These are phyloP conservation scores for Berberis vulgaris DNA, from an alignment of 164 flowering plant genomes.

Conservation along the genomic window DNA sequence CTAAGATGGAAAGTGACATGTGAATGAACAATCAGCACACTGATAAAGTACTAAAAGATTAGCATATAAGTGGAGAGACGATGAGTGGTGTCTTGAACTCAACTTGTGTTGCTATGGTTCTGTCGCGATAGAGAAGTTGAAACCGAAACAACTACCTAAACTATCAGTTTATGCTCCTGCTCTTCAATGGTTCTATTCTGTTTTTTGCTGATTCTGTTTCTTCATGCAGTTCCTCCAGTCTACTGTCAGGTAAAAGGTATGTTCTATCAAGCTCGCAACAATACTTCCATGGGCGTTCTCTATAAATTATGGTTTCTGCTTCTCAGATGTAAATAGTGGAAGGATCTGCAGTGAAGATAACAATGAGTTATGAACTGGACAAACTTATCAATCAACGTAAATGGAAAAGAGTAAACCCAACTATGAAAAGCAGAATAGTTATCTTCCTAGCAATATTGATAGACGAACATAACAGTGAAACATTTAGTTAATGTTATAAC, in stretches of 20 bases:
- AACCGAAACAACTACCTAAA: constrained; percentile 5
- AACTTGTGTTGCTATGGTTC: not conserved
- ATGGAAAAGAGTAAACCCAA: too few species aligned
- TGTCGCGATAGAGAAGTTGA: constrained; percentile 1
- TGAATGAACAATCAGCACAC: constrained; percentile 24
- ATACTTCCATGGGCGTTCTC: not conserved
- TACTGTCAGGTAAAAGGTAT: constrained; percentile 63
- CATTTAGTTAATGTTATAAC: not conserved
- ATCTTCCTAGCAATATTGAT: not conserved
- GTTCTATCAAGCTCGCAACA: constrained; percentile 9
- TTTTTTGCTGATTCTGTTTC: constrained; percentile 25
- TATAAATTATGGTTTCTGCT: too few species aligned
- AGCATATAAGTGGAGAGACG: constrained; percentile 12
- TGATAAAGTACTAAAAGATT: constrained; percentile 13
- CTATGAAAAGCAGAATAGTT: too few species aligned
- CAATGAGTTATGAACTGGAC: too few species aligned
- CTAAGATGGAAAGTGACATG: constrained; percentile 19
- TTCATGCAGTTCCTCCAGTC: constrained; percentile 31
- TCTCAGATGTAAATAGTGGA: too few species aligned
- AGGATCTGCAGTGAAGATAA: too few species aligned
- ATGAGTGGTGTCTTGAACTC: not conserved
- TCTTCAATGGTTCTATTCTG: constrained; percentile 37
- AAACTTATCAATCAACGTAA: too few species aligned
- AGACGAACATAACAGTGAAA: not conserved
- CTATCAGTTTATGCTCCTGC: constrained; percentile 10